Conservation (phyloP, 495 filamentous ascomycete genomes). For the Aspergillus carlsbadensis region DNA sequence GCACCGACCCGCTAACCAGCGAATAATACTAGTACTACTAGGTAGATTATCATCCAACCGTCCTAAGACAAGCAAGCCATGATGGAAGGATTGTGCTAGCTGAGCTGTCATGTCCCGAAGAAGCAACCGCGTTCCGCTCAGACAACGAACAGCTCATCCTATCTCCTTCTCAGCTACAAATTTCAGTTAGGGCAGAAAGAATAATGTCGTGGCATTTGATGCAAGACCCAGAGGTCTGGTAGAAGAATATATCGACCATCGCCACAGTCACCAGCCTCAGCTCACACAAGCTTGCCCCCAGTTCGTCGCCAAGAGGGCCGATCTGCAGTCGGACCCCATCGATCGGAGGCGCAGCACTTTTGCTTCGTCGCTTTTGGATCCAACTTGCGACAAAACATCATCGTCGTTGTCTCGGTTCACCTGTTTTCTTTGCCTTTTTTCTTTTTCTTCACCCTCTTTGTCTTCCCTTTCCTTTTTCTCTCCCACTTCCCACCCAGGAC, state of each 20-base stretch:
- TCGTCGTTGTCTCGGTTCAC: constrained; percentile 9
- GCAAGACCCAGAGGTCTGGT: too few relatives aligned
- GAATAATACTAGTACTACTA: too few relatives aligned
- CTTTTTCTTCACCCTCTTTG: constrained; percentile 17
- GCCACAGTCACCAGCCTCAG: constrained; percentile 7
- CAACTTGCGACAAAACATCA: constrained; percentile 4
- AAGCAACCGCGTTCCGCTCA: too few relatives aligned
- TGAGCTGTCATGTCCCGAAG: too few relatives aligned
- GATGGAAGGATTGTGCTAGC: too few relatives aligned
- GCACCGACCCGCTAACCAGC: too few relatives aligned
- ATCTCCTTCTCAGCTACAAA: too few relatives aligned
- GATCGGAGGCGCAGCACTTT: constrained; percentile 19
- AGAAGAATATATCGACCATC: background rate
- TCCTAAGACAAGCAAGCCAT: too few relatives aligned
- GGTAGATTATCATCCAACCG: too few relatives aligned
- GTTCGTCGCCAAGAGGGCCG: constrained; percentile 3
- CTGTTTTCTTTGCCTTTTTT: constrained; percentile 22
- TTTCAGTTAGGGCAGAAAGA: too few relatives aligned
- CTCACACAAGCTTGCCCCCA: background rate
- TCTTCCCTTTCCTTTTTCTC: background rate
- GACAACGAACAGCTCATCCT: too few relatives aligned
- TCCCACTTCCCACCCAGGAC: background rate
- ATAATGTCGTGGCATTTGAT: too few relatives aligned
- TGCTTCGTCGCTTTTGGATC: background rate
- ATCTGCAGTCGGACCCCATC: constrained; percentile 8